phyloP scores from a whole-genome alignment of 805 yeast species.

The Starmerella bombi region DNA sequence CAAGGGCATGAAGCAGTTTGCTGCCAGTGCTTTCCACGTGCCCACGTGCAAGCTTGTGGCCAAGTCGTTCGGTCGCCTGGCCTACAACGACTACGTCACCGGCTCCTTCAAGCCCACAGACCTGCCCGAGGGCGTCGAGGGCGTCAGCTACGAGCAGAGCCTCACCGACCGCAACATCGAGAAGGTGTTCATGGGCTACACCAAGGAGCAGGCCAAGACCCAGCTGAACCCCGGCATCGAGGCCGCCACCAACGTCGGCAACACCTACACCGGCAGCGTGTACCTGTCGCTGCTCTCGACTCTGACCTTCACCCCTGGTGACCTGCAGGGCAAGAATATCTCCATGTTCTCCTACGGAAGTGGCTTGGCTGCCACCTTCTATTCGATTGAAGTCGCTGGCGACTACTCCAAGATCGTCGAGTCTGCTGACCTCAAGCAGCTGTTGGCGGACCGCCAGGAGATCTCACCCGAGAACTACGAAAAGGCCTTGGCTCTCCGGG shows the following conservation, averaged over 20 bases:
- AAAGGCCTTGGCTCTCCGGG: constrained; percentile 71
- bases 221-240: constrained; percentile 68
- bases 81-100: constrained; percentile 73
- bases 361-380: constrained; percentile 86
- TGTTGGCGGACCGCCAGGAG: constrained; percentile 50
- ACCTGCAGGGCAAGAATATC: constrained; percentile 50
- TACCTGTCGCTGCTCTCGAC: constrained; percentile 79
- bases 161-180: constrained; percentile 70
- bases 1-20: constrained; percentile 56
- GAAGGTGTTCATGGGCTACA: constrained; percentile 65
- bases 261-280: constrained; percentile 91
- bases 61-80: constrained; percentile 83
- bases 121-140: constrained; percentile 42
- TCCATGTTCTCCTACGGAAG: constrained; percentile 96
- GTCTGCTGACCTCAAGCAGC: constrained; percentile 52
- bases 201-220: constrained; percentile 53
- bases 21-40: constrained; percentile 92
- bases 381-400: constrained; percentile 65
- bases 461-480: constrained; percentile 73
- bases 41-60: constrained; percentile 93
- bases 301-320: constrained; percentile 60
- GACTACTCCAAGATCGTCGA: constrained; percentile 43
- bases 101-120: constrained; percentile 46
- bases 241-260: constrained; percentile 94
- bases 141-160: constrained; percentile 58